Evolutionary conservation across 129 eudicot species (phyloP).

Genomic region (Ambrosia artemisiifolia): DNA sequence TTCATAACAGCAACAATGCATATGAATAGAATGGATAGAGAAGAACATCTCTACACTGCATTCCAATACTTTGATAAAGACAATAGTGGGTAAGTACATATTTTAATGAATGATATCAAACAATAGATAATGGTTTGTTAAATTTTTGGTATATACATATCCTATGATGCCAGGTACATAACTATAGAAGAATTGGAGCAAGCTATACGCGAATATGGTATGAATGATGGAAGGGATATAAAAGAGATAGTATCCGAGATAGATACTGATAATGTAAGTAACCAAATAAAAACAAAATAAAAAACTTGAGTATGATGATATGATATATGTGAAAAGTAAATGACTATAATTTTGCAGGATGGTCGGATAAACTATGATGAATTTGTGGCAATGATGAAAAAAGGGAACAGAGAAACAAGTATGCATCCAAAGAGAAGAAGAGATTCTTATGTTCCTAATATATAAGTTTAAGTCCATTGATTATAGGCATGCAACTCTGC

Average conservation of each 20-base stretch:
- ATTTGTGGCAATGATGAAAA: conserved; percentile 92
- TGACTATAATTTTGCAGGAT: conserved; percentile 44
- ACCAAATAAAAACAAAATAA: neutral
- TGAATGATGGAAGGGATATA: conserved; percentile 66
- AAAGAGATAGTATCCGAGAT: conserved; percentile 76
- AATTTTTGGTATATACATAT: neutral
- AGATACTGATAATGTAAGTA: conserved; percentile 71
- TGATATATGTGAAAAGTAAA: neutral
- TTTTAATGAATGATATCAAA: neutral
- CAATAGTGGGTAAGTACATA: conserved; percentile 55
- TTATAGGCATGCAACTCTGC: neutral
- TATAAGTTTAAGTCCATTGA: neutral
- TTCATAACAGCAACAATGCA: conserved; percentile 95
- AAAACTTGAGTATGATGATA: neutral
- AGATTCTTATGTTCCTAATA: conserved; percentile 34
- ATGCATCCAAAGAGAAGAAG: conserved; percentile 62
- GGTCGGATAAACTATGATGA: conserved; percentile 93
- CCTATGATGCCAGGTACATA: conserved; percentile 48
- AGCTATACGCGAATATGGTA: conserved; percentile 73
- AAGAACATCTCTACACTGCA: conserved; percentile 87
- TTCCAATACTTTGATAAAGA: conserved; percentile 87
- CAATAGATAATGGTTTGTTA: neutral
- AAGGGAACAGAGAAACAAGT: conserved; percentile 59
- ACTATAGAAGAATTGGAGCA: conserved; percentile 86
- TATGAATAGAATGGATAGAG: conserved; percentile 83